Base-by-base conservation (phyloP, 306 rosid species). In the Rosa persica region DNA sequence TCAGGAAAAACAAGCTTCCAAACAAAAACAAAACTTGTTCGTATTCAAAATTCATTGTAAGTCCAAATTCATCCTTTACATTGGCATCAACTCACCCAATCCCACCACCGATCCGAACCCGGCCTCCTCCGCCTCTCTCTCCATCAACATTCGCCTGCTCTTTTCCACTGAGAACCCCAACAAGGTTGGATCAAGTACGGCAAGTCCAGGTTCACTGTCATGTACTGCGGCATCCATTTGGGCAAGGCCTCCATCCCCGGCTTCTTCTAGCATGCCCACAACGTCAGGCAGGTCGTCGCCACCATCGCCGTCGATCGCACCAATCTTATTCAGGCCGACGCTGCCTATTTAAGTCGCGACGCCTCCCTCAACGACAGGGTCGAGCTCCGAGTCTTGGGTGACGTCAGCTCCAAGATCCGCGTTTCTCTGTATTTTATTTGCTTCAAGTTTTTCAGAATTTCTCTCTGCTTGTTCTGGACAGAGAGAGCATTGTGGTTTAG, bases 391-490 rank as follows among this genome's bases (percentile, higher is more conserved):
- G 91, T 95, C 34, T 15, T 89, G 43, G 98, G 98, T 4, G 98
- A 95, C 16, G 96, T 95, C 43, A 90, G 93, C n/a, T 98, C 98
- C 64, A 95, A 89, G 97, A 95, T 95, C 90, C 98, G 98, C 5
- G 20, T 20, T 54, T 54, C 23, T 54, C 12, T 54, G 23, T n/a
- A 2, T 54, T 54, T 27, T 54, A 8, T 20, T 54, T 20, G 60
- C 25, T 20, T 19, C 60, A n/a, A n/a, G n/a, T n/a, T n/a, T n/a
- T n/a, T n/a, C n/a, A n/a, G n/a, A n/a, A n/a, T n/a, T n/a, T n/a
- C n/a, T n/a, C n/a, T n/a, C n/a, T n/a, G n/a, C n/a, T n/a, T n/a
- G n/a, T 25, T 47, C 71, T n/a, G 11, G 2, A 48, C 8, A 44
- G 11, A 44, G 48, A n/a, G 42, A 39, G 3, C 12, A 10, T 8